phyloP scores from a whole-genome alignment of 768 basidiomycete species.

The Nidularia sp. region DNA sequence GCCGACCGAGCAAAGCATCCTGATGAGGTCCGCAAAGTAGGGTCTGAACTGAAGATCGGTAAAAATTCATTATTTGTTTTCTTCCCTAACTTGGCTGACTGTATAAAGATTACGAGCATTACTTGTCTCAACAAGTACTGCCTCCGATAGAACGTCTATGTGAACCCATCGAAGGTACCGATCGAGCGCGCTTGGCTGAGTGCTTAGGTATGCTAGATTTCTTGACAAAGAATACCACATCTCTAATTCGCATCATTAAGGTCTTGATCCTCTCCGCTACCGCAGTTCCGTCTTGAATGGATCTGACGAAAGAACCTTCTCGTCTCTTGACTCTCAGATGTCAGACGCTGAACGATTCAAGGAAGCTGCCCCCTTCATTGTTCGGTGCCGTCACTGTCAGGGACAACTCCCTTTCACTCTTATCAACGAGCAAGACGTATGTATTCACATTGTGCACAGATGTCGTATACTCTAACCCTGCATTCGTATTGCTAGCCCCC shows the following conservation, averaged over 20 bases:
- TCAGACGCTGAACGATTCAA: conserved; percentile 87
- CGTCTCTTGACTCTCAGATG: conserved; percentile 83
- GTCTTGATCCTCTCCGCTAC: conserved; percentile 59
- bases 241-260: conserved; percentile 23
- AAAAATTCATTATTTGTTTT: conserved; percentile 5
- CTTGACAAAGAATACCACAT: neutral
- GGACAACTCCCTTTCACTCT: conserved; percentile 53
- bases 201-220: conserved; percentile 65
- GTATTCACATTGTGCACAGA: conserved; percentile 6
- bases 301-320: conserved; percentile 63
- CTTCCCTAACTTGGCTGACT: no score
- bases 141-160: conserved; percentile 95
- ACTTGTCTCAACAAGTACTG: conserved; percentile 86
- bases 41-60: conserved; percentile 72
- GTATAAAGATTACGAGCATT: conserved; percentile 80
- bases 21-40: conserved; percentile 79
- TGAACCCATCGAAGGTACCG: conserved; percentile 95
- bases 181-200: conserved; percentile 87
- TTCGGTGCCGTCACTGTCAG: conserved; percentile 78
- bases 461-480: neutral
- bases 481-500: conserved; percentile 28
- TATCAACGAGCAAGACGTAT: conserved; percentile 55
- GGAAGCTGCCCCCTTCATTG: conserved; percentile 63
- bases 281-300: conserved; percentile 33
- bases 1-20: conserved; percentile 93